Percentiles rank a stretch among this genome's conserved stretches.
Evolutionary conservation across 208 protist species (phyloP).

Genomic region (Trypanosomatidae sp.): DNA sequence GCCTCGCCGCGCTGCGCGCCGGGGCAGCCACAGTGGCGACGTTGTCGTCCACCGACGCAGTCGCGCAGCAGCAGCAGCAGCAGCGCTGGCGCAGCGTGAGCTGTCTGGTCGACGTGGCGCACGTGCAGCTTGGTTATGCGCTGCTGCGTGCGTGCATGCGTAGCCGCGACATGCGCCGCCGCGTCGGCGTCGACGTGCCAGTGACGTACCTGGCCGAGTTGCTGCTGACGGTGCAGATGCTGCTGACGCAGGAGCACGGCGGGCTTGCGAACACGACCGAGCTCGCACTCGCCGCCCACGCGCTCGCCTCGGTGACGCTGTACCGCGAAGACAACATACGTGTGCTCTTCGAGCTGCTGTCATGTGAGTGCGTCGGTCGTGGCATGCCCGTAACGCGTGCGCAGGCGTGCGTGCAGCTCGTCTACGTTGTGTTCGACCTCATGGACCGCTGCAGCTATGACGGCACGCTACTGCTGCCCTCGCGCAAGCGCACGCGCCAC

Average conservation of each 20-base stretch:
- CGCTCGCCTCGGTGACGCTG: conserved; percentile 63
- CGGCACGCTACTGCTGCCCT: conserved; percentile 52
- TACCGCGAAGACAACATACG: conserved; percentile 79
- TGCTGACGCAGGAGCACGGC: conserved; percentile 69
- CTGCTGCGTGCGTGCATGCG: conserved; percentile 50
- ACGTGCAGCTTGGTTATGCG: conserved; percentile 46
- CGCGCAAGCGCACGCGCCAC: too few relatives aligned
- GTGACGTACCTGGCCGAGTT: conserved; percentile 62
- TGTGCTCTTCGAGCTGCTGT: conserved; percentile 50
- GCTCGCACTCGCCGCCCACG: conserved; percentile 59
- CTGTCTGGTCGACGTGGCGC: conserved; percentile 52
- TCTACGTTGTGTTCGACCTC: conserved; percentile 61
- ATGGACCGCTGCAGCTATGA: conserved; percentile 83
- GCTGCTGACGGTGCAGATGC: conserved; percentile 51
- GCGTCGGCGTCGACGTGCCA: conserved; percentile 30
- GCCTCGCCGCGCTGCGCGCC: too few relatives aligned
- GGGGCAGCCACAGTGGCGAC: too few relatives aligned
- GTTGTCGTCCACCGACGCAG: too few relatives aligned
- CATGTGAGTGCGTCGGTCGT: too few relatives aligned
- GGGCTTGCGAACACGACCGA: conserved; percentile 41
- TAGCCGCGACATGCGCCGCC: conserved; percentile 41
- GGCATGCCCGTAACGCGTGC: conserved; percentile 8
- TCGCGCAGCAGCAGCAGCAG: too few relatives aligned
- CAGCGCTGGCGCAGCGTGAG: conserved; percentile 74
- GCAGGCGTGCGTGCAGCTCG: conserved; percentile 42